Evolutionary conservation across 441 rosid genomes (phyloP).

Genomic region (Gossypium lobatum): DNA sequence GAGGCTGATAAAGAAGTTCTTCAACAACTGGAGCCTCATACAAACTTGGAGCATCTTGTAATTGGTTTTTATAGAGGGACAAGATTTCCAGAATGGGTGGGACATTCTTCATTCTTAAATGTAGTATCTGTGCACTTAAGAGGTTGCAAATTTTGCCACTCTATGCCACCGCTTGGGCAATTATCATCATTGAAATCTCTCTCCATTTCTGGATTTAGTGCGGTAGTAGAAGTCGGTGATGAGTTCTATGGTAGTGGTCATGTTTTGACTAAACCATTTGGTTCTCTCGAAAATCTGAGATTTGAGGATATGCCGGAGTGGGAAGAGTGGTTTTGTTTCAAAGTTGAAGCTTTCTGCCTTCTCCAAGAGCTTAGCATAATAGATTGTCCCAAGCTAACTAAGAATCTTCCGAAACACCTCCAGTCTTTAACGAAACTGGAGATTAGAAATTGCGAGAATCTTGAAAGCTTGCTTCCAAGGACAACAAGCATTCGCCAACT

Average conservation of each 20-base stretch:
- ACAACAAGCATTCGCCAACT: not conserved
- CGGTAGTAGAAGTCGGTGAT: not conserved
- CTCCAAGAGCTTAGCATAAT: not conserved
- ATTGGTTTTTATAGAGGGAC: not conserved
- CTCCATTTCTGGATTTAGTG: not conserved
- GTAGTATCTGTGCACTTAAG: not conserved
- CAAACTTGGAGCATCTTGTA: not conserved
- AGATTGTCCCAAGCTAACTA: not conserved
- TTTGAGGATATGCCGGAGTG: not conserved
- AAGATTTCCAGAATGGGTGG: slow-evolving; percentile 9
- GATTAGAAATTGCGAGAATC: not conserved
- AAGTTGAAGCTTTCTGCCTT: not conserved
- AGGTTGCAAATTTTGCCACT: not conserved
- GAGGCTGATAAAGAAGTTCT: not conserved
- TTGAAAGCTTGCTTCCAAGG: not conserved
- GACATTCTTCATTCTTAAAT: not conserved
- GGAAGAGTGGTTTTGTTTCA: not conserved
- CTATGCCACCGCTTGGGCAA: slow-evolving; percentile 17
- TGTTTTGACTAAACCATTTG: not conserved
- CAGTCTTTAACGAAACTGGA: not conserved
- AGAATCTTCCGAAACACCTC: not conserved
- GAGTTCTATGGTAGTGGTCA: not conserved
- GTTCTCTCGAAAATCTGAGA: not conserved
- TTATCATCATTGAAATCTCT: slow-evolving; percentile 15
- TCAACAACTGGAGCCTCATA: not conserved